A percentile compares a stretch with the other conserved stretches of the same genome.
Conservation (phyloP, 306 rosid genomes). For the Aeschynomene evenia region DNA sequence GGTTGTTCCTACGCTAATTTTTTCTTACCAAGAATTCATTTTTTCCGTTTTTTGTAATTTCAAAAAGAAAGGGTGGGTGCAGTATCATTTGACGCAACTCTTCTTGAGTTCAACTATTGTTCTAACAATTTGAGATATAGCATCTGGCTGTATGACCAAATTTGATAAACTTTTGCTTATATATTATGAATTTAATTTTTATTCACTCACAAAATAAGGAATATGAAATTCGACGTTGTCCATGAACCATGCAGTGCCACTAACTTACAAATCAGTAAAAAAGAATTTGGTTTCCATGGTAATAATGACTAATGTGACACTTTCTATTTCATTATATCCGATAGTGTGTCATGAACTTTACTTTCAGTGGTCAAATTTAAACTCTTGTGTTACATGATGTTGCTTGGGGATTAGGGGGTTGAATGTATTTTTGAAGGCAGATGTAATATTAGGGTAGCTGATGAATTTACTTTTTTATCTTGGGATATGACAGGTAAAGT, state of each 20-base stretch:
- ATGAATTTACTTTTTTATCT: not conserved
- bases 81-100: not conserved
- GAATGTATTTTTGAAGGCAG: not conserved
- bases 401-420: not conserved
- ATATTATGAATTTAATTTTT: not conserved
- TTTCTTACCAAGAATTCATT: not conserved
- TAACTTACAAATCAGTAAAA: not conserved
- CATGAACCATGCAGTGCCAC: not conserved
- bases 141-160: constrained; percentile 10
- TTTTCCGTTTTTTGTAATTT: not conserved
- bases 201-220: not conserved
- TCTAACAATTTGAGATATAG: not conserved
- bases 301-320: not conserved
- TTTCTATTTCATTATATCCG: not conserved
- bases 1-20: not conserved
- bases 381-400: not conserved
- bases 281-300: not conserved
- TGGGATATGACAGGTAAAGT: constrained; percentile 59
- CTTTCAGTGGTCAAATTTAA: not conserved
- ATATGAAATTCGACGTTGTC: not conserved
- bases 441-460: constrained; percentile 20
- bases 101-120: not conserved
- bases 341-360: not conserved
- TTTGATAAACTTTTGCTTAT: not conserved
- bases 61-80: not conserved